Conservation (phyloP, 805 yeast genomes). For the Saturnispora quitensis region DNA sequence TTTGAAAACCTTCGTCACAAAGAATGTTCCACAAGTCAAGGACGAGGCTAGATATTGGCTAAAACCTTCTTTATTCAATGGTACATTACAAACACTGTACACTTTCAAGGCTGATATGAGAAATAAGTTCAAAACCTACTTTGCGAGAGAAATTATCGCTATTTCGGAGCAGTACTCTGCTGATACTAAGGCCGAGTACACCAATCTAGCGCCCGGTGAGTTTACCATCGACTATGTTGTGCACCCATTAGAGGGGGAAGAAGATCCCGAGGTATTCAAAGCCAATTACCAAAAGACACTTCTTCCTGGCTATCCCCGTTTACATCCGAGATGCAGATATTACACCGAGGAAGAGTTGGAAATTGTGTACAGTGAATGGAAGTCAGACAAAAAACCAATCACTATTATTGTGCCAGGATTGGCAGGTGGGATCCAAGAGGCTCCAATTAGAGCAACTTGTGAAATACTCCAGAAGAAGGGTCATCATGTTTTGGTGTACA, state of each 20-base stretch:
- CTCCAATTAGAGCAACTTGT: constrained; percentile 52
- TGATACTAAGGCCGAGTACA: constrained; percentile 9
- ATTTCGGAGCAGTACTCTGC: constrained; percentile 13
- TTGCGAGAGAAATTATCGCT: constrained; percentile 37
- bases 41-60: constrained; percentile 32
- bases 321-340: constrained; percentile 64
- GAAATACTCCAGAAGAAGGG: constrained; percentile 32
- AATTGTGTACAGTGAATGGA: constrained; percentile 25
- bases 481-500: constrained; percentile 51
- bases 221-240: constrained; percentile 43
- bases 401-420: constrained; percentile 61
- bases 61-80: constrained; percentile 39
- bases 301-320: constrained; percentile 46
- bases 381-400: constrained; percentile 41
- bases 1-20: constrained; percentile 28
- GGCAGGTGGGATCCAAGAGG: constrained; percentile 75
- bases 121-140: constrained; percentile 33
- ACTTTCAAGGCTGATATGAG: constrained; percentile 37
- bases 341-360: constrained; percentile 37
- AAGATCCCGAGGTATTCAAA: constrained; percentile 19
- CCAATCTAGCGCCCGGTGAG: constrained; percentile 28
- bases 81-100: constrained; percentile 43
- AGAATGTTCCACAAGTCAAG: constrained; percentile 33
- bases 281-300: constrained; percentile 30
- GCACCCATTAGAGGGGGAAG: constrained; percentile 18